Base-by-base conservation (phyloP, 1,284 basidiomycete genomes). In the Leccinum proliferum region DNA sequence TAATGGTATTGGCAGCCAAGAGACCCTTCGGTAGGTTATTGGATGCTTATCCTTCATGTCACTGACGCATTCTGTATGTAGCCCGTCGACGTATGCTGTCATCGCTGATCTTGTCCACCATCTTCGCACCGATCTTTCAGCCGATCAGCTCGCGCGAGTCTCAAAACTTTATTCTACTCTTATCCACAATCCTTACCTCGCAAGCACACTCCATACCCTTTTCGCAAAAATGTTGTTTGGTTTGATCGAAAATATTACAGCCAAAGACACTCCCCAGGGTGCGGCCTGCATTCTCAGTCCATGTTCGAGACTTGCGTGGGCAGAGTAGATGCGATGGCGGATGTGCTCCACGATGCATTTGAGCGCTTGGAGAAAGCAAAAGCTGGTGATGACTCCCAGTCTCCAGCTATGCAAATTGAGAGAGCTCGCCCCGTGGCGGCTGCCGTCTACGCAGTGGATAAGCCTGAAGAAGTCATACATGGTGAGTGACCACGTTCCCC, bases 91-190 rank as follows among this genome's bases (percentile, higher is more conserved):
- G 3, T 96, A 94, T 76, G 91, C 89, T 66, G 91, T 94, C 65
- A 86, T 98, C 1, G 94, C 95, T 48, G 97, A 99, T 74, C 81
- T 99, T 18, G 89, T 98, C 62, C 95, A 98, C 73, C 94, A 98
- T 72, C 84, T 96, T 61, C 89, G 94, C 59, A 83, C 81, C 59
- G 96, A 99, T 52, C 86, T 99, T 21, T 87, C 86, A 2, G 80
- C 90, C 5, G 77, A 83, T 15, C 96, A 98, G 73, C 81, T 99
- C 29, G 83, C 86, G 14, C 86, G 87, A 9, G 86, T 97, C 65
- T 88, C 96, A 35, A 21, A 21, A 21, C 21, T 21, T 21, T 21
- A 21, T 21, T 21, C 21, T 21, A 21, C 21, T 21, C 21, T 21
- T 21, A 21, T 21, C 21, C 21, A 21, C 21, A 21, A 21, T 21